Evolutionary conservation across 441 rosid genomes (phyloP).

Genomic region (Erysimum pusillum): DNA sequence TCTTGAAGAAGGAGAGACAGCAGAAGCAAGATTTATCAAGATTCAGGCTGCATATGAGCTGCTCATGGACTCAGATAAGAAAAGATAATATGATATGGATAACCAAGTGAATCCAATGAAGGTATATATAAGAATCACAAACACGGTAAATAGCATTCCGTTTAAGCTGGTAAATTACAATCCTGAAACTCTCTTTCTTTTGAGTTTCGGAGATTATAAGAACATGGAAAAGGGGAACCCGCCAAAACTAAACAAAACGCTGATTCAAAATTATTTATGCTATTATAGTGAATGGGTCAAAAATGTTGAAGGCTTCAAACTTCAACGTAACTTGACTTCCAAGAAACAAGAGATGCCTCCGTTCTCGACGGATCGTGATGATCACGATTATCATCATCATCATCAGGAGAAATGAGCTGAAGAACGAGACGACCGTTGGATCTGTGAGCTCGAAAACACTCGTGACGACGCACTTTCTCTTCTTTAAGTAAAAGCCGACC

Average conservation of each 20-base stretch:
- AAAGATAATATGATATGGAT: conserved; percentile 81
- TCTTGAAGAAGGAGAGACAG: conserved; percentile 95
- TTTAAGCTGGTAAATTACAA: neutral
- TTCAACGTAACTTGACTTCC: neutral
- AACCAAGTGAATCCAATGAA: conserved; percentile 92
- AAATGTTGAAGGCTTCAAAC: neutral
- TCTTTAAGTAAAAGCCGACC: conserved; percentile 15
- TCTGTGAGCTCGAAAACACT: conserved; percentile 5
- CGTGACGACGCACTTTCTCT: conserved; percentile 5
- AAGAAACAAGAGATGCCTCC: neutral
- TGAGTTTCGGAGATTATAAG: neutral
- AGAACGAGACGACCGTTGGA: conserved; percentile 2
- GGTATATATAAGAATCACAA: conserved; percentile 48
- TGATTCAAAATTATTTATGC: neutral
- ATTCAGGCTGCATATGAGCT: conserved; percentile 98
- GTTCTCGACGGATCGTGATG: neutral
- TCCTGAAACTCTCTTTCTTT: too few species aligned
- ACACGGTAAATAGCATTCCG: neutral
- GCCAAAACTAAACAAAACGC: neutral
- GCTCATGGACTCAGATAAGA: conserved; percentile 81
- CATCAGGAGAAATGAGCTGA: conserved; percentile 5
- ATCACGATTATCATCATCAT: neutral
- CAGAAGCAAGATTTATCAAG: conserved; percentile 96
- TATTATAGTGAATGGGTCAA: neutral
- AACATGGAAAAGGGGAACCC: neutral